phyloP scores from a whole-genome alignment of 352 stramenopile species.

The Phytophthora palmivora region DNA sequence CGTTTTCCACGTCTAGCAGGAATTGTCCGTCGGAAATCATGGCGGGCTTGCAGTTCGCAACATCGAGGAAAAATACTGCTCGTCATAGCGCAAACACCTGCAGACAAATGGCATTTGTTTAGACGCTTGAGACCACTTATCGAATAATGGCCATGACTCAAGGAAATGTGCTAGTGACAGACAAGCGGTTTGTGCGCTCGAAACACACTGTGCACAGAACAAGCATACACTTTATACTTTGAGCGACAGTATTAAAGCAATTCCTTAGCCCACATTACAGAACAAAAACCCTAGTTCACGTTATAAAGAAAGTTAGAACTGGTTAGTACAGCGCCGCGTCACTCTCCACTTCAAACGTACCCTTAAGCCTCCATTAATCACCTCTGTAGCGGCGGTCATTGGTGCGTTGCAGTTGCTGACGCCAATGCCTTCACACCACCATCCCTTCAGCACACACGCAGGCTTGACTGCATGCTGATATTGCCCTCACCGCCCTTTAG shows the following conservation, averaged over 20 bases:
- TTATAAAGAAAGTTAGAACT: too few relatives aligned
- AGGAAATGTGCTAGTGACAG: neutral
- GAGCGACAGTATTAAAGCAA: neutral
- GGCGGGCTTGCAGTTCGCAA: neutral
- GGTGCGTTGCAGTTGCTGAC: too few relatives aligned
- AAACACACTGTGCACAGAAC: neutral
- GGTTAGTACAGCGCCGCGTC: neutral
- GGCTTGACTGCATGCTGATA: neutral
- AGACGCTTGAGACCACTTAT: neutral
- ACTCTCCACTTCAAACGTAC: neutral
- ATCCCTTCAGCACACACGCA: too few relatives aligned
- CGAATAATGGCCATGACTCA: neutral
- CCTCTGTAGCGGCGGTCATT: neutral
- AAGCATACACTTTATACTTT: neutral
- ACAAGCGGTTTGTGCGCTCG: neutral
- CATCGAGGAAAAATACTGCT: neutral
- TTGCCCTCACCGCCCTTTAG: neutral
- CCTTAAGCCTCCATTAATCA: neutral
- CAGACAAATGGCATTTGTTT: neutral
- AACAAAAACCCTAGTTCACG: too few relatives aligned
- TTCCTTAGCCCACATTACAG: neutral
- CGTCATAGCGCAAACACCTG: neutral
- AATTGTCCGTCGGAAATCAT: neutral
- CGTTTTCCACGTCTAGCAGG: neutral
- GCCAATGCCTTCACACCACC: too few relatives aligned